A percentile compares a stretch with the other conserved stretches of the same genome.
Evolutionary conservation across 352 stramenopile species (phyloP).

Genomic region (Plasmopara muralis): DNA sequence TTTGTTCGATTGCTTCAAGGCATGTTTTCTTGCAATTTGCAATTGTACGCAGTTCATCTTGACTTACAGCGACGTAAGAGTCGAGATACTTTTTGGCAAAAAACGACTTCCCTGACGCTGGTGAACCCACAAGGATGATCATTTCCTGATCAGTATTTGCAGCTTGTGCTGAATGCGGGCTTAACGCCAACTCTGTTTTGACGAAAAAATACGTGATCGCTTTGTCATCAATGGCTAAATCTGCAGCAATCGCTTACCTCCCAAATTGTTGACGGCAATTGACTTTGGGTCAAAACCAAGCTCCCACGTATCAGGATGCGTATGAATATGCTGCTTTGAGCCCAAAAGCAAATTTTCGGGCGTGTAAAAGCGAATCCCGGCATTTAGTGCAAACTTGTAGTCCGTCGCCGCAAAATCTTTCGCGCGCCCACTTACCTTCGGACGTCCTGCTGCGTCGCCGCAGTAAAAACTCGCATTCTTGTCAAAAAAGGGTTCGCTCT

Average conservation of each 20-base stretch:
- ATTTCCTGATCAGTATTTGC: conserved; percentile 46
- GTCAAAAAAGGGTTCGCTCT: conserved; percentile 29
- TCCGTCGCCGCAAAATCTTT: conserved; percentile 85
- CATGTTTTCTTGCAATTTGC: conserved; percentile 69
- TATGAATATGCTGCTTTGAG: conserved; percentile 65
- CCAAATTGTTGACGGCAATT: conserved; percentile 19
- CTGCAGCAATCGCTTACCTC: conserved; percentile 16
- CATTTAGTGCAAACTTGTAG: conserved; percentile 87
- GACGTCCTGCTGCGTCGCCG: conserved; percentile 70
- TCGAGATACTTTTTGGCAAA: conserved; percentile 39
- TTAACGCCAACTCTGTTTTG: conserved; percentile 20
- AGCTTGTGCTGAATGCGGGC: conserved; percentile 17
- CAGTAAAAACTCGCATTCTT: conserved; percentile 70
- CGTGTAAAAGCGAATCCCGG: conserved; percentile 71
- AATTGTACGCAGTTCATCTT: conserved; percentile 80
- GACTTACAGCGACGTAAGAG: conserved; percentile 67
- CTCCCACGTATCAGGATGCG: conserved; percentile 61
- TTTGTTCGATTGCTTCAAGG: conserved; percentile 39
- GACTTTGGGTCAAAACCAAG: conserved; percentile 63
- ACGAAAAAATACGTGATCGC: conserved; percentile 2
- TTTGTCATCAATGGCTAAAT: neutral
- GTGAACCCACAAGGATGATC: conserved; percentile 62
- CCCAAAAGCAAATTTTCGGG: conserved; percentile 77
- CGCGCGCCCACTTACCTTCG: conserved; percentile 50
- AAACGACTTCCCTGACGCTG: conserved; percentile 69